phyloP scores from a whole-genome alignment of 805 yeast genomes.

The Yamadazyma sp. region DNA sequence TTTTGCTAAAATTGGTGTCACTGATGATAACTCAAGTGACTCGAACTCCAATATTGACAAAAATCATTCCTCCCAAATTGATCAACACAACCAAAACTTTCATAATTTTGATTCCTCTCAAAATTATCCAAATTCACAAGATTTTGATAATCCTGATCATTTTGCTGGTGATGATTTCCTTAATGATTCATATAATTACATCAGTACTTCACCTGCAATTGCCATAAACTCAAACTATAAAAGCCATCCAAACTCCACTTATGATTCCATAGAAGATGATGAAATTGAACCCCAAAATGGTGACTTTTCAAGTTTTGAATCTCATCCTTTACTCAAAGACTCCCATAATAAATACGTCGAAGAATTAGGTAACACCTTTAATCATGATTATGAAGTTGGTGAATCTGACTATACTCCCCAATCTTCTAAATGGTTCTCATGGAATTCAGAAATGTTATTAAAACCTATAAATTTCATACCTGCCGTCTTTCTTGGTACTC shows the following conservation, averaged over 20 bases:
- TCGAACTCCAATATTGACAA: too few species aligned
- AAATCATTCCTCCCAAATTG: too few species aligned
- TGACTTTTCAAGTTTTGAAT: neutral
- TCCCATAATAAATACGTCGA: neutral
- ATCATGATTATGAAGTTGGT: constrained; percentile 7
- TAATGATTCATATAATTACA: constrained; percentile 1
- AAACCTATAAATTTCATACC: constrained; percentile 58
- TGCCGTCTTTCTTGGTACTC: constrained; percentile 78
- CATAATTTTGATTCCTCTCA: neutral
- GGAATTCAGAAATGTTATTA: constrained; percentile 11
- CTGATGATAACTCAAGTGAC: constrained; percentile 19
- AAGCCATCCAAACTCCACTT: neutral
- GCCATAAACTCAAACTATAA: neutral
- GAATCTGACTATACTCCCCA: neutral
- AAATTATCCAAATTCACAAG: neutral
- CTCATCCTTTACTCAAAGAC: constrained; percentile 1
- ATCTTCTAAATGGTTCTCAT: neutral
- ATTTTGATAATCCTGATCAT: neutral
- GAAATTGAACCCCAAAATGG: neutral
- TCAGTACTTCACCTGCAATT: neutral
- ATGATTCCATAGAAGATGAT: neutral
- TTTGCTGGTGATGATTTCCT: neutral
- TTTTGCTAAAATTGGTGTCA: constrained; percentile 55
- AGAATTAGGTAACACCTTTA: constrained; percentile 1
- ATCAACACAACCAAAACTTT: too few species aligned